Evolutionary conservation across 495 filamentous ascomycete species (phyloP), one percentile per base, ranked within the genome.

Genomic region (Haplographium delicatum): DNA sequence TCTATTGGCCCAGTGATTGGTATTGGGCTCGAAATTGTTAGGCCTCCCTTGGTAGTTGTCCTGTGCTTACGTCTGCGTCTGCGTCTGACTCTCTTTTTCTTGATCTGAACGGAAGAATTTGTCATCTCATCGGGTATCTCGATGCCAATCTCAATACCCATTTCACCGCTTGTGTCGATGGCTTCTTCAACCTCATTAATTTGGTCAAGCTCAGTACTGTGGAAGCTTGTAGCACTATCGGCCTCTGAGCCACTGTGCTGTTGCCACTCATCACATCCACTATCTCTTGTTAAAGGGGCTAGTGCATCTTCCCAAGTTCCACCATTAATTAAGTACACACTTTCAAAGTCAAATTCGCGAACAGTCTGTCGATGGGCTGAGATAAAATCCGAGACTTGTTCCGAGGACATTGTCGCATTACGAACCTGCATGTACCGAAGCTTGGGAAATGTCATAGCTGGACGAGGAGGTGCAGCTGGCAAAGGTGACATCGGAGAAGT

Each of bases 231-330:
- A 26, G 5, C 31, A 15, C 57, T 51, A 55, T 48, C 44, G 61
- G 54, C 26, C 59, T 61, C 37, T 7, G 55, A 42, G 34, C 47
- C 51, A 66, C 73, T 54, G 72, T 69, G 68, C 48, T 61, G 65
- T 65, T 69, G 75, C 75, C 67, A 83, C 47, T 53, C 63, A 47
- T 70, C 72, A 54, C 40, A 75, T 46, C 78, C 78, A 60, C 69
- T 76, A 51, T 74, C 74, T 47, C 64, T 63, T 40, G 76, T 80
- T 50, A 90, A 63, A 2, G 84, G 83, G 25, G 75, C 78, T 3
- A 89, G 72, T 1, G 85, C 87, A 39, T 86, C 82, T 47, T 90
- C 84, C 86, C 85, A 90, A 43, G 69, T 81, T 18, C 82, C 86
- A 24, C 63, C 67, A 44, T 67, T 70, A 15, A 82, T 72, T 22